Evolutionary conservation across 2,329 filamentous ascomycete genomes (phyloP).

Genomic region (Fusarium sp.): DNA sequence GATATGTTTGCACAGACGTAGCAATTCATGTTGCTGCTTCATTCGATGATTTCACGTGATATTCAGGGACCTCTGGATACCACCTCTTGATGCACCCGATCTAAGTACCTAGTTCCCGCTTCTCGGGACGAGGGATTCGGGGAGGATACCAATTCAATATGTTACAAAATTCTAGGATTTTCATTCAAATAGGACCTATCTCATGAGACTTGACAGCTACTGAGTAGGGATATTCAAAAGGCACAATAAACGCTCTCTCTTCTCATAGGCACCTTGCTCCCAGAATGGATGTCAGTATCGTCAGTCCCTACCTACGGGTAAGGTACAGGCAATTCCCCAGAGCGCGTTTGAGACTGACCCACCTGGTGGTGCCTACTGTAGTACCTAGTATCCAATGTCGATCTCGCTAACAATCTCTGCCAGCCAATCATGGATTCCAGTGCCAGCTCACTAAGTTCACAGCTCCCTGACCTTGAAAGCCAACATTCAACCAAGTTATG

Average conservation of each 20-base stretch:
- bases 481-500: constrained; percentile 16
- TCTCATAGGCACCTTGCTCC: too few species aligned
- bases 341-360: constrained; percentile 21
- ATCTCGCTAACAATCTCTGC: constrained; percentile 37
- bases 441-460: constrained; percentile 28
- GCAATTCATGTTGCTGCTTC: too few species aligned
- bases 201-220: too few species aligned
- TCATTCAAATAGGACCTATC: background rate
- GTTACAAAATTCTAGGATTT: background rate
- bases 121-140: constrained; percentile 6
- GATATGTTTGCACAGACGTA: background rate
- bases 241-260: too few species aligned
- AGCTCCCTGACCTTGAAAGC: constrained; percentile 27
- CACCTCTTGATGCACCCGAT: background rate
- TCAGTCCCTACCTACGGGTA: too few species aligned
- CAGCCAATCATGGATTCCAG: constrained; percentile 31
- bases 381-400: constrained; percentile 8
- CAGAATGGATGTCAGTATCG: too few species aligned
- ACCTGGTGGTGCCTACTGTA: too few species aligned
- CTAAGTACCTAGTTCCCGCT: constrained; percentile 6
- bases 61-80: background rate
- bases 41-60: constrained; percentile 8
- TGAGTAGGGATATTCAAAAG: too few species aligned
- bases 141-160: background rate
- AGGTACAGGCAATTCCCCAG: constrained; percentile 17